Conservation (phyloP, 1,284 basidiomycete genomes). For the Volvariella volvacea region DNA sequence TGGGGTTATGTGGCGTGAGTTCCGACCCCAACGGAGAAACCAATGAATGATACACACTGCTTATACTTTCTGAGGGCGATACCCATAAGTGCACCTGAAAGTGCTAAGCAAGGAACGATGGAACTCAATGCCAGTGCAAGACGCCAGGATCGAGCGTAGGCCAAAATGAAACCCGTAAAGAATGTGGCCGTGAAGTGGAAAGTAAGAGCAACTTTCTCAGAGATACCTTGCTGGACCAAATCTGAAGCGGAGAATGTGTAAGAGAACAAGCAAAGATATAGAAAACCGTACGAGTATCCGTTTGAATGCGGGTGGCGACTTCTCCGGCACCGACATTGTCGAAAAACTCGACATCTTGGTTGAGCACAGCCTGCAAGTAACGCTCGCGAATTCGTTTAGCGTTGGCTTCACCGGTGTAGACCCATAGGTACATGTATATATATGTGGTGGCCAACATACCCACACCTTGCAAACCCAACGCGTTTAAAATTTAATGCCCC, state of each 20-base stretch:
- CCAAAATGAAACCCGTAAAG: conserved; percentile 72
- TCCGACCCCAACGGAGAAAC: too few species aligned
- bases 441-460: conserved; percentile 65
- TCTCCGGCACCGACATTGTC: conserved; percentile 93
- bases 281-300: conserved; percentile 71
- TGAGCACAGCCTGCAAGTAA: conserved; percentile 70
- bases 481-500: not conserved
- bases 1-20: conserved; percentile 22
- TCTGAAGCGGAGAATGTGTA: conserved; percentile 34
- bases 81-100: conserved; percentile 78
- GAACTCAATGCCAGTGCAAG: conserved; percentile 83
- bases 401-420: conserved; percentile 84
- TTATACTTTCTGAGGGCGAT: conserved; percentile 65
- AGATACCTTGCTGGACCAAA: conserved; percentile 81
- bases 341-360: conserved; percentile 87
- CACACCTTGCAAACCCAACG: conserved; percentile 32
- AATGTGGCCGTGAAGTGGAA: conserved; percentile 63
- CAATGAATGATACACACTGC: conserved; percentile 41
- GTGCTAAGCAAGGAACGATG: conserved; percentile 82
- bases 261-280: not conserved
- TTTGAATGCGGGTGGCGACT: conserved; percentile 91
- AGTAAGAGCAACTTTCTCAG: conserved; percentile 77
- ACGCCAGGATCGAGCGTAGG: conserved; percentile 71
- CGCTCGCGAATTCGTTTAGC: conserved; percentile 80
- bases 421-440: conserved; percentile 82